Base-by-base conservation (phyloP, 1,284 basidiomycete genomes). In the Tetrapyrgos nigripes region DNA sequence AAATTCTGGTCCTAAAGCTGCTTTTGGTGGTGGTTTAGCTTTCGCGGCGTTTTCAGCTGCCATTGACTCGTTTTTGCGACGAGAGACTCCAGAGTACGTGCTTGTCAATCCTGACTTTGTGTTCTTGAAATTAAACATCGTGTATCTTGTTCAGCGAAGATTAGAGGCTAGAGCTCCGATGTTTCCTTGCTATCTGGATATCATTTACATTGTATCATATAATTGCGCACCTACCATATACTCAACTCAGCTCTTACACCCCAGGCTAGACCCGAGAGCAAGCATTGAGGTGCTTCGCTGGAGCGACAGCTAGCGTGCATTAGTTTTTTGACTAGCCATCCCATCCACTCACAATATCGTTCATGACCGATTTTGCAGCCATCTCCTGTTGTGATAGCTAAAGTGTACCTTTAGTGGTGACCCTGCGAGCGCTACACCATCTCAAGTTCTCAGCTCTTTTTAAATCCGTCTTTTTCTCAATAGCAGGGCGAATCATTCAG, bases 31-130 rank as follows among this genome's bases (percentile, higher is more conserved):
- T 67, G 95, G 92, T 27, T 62, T 93, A 1, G 94, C 91, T 1
- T 98, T 98, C 69, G 94, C 93, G 17, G 94, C 89, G 0, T 98
- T 97, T 77, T 96, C 94, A 17, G 87, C 86, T 1, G 94, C 83
- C 9, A 96, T 97, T 68, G 96, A 97, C 73, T 69, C 88, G 67
- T 97, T 93, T 72, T 76, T 98, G 66, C 83, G 93, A 70, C 83
- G 91, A 75, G 91, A 95, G 71, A 82, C 93, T 21, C 73, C 92
- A 69, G 94, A 96, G 92, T 95, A 74, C 73, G 92, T 83, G 19
- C 13, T 45, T 14, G 31, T 46, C 49, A 27, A 53, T 57, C 49
- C 35, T 26, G 43, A 40, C 40, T 31, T 24, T 3, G 13, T 52
- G 27, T 58, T n/a, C n/a, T n/a, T n/a, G n/a, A n/a, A n/a, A 9